These are phyloP conservation scores for Vararia minispora DNA, from an alignment of 768 basidiomycete genomes.

Conservation along the genomic window DNA sequence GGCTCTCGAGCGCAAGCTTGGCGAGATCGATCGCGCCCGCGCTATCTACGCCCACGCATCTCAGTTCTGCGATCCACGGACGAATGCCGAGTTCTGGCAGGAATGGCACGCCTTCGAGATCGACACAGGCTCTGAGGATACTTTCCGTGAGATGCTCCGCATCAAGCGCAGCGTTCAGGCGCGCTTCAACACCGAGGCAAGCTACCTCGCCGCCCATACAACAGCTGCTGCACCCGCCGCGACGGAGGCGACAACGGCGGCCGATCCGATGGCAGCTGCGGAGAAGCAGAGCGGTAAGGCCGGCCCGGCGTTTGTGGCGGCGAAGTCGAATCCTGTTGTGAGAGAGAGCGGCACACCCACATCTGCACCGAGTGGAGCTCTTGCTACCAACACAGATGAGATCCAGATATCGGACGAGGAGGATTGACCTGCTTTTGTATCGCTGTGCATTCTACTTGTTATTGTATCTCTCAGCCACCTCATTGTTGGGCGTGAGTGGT, in stretches of 20 bases:
- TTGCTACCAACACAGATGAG: conserved; percentile 58
- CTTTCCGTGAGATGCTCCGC: conserved; percentile 89
- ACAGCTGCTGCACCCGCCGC: conserved; percentile 55
- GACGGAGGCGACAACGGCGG: conserved; percentile 24
- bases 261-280: conserved; percentile 84
- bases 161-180: conserved; percentile 98
- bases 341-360: conserved; percentile 24
- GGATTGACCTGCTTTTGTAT: conserved; percentile 29
- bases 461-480: no score
- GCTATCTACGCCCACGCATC: conserved; percentile 96
- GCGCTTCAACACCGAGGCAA: conserved; percentile 95
- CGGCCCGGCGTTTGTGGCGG: conserved; percentile 71
- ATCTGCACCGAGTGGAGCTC: conserved; percentile 21
- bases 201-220: conserved; percentile 87
- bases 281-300: conserved; percentile 51
- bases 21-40: conserved; percentile 96
- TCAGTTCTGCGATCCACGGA: conserved; percentile 95
- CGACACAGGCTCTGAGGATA: conserved; percentile 97
- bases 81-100: conserved; percentile 86
- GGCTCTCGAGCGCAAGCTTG: conserved; percentile 89
- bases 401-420: conserved; percentile 86
- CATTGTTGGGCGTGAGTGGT: no score
- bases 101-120: conserved; percentile 99
- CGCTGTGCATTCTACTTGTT: no score
- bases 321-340: conserved; percentile 39